Conservation (phyloP, 768 basidiomycete species). For the Hericium coralloides region DNA sequence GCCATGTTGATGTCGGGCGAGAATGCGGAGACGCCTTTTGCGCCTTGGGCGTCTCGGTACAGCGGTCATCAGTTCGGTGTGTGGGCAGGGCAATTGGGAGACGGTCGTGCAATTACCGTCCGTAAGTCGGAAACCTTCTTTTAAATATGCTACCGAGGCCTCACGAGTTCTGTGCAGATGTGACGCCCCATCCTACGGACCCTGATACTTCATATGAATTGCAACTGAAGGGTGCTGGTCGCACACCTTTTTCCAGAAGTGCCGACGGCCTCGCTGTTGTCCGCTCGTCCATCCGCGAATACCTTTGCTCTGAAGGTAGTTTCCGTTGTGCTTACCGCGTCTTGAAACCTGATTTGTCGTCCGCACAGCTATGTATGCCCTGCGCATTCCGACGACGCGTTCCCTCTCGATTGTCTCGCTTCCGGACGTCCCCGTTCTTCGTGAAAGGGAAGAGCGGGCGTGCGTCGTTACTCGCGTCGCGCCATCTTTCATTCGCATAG, state of each 20-base stretch:
- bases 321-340: neutral
- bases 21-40: slow-evolving; percentile 26
- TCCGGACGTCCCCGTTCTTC: slow-evolving; percentile 60
- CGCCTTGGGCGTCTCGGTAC: slow-evolving; percentile 82
- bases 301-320: slow-evolving; percentile 82
- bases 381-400: slow-evolving; percentile 83
- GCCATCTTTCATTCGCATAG: slow-evolving; percentile 87
- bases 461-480: slow-evolving; percentile 76
- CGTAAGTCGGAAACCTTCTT: slow-evolving; percentile 27
- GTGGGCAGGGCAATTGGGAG: slow-evolving; percentile 94
- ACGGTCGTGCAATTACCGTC: slow-evolving; percentile 91
- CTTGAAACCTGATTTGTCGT: neutral
- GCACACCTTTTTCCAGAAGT: slow-evolving; percentile 87
- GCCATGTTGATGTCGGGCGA: slow-evolving; percentile 50
- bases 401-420: slow-evolving; percentile 73
- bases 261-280: slow-evolving; percentile 95
- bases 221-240: slow-evolving; percentile 90
- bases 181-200: slow-evolving; percentile 62
- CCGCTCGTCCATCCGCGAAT: slow-evolving; percentile 93
- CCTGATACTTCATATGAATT: slow-evolving; percentile 62
- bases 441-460: slow-evolving; percentile 68
- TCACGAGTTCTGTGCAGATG: slow-evolving; percentile 36
- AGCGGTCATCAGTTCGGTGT: slow-evolving; percentile 85
- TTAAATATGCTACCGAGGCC: neutral
- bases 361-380: slow-evolving; percentile 56